phyloP scores from a whole-genome alignment of 2,329 filamentous ascomycete species.

The Lasiodiplodia sp. region DNA sequence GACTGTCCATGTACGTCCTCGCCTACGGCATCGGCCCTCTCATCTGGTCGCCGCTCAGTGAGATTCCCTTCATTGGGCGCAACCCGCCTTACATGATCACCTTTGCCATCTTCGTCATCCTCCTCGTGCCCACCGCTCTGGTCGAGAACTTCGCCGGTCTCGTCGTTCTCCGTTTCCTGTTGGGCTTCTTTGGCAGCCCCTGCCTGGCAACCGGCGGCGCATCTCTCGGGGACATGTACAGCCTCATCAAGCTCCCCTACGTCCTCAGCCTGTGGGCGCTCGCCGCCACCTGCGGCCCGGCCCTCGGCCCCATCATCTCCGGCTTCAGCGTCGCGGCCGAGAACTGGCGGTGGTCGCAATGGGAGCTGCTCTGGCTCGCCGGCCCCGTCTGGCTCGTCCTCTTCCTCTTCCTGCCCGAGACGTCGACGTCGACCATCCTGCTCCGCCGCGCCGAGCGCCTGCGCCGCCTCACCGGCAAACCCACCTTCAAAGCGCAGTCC shows the following conservation, averaged over 20 bases:
- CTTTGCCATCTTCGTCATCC: slow-evolving; percentile 72
- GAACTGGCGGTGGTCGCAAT: slow-evolving; percentile 39
- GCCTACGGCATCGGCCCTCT: slow-evolving; percentile 69
- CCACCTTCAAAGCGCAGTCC: slow-evolving; percentile 64
- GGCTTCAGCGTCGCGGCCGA: slow-evolving; percentile 36
- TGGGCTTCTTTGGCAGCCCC: slow-evolving; percentile 50
- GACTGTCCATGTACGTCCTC: slow-evolving; percentile 69
- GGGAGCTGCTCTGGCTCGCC: slow-evolving; percentile 39
- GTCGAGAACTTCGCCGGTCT: slow-evolving; percentile 69
- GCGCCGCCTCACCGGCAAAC: slow-evolving; percentile 61
- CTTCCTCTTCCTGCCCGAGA: slow-evolving; percentile 39
- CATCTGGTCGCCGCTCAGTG: slow-evolving; percentile 70
- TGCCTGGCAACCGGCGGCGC: slow-evolving; percentile 50
- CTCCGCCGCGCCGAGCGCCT: slow-evolving; percentile 38
- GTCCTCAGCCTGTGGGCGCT: slow-evolving; percentile 54
- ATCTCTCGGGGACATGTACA: slow-evolving; percentile 48
- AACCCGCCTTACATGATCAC: slow-evolving; percentile 73
- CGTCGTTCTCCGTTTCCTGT: slow-evolving; percentile 59
- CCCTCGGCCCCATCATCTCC: slow-evolving; percentile 38
- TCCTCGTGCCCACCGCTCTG: slow-evolving; percentile 70
- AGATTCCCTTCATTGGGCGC: slow-evolving; percentile 71
- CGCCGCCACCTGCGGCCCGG: slow-evolving; percentile 48
- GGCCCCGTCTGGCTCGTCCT: slow-evolving; percentile 36
- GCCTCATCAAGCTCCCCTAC: slow-evolving; percentile 53
- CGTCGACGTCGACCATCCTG: slow-evolving; percentile 37